These are phyloP conservation scores for Fusarium subtropicale DNA, from an alignment of 2,329 filamentous ascomycete genomes.

Conservation along the genomic window DNA sequence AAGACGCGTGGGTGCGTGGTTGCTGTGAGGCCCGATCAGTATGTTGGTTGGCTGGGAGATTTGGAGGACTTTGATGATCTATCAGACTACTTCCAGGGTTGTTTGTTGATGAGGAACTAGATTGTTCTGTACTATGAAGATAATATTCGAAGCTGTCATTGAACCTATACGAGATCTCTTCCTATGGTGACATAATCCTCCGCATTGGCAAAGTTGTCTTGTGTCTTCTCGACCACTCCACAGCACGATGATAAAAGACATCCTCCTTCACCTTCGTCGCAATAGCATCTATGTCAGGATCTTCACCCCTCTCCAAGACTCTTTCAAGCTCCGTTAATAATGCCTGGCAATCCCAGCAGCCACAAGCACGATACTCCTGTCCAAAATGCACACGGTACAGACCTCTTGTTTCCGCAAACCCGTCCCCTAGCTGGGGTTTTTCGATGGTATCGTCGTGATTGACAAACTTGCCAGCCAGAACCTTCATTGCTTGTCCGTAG, in stretches of 20 bases:
- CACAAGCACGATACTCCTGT: slow-evolving; percentile 51
- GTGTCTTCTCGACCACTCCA: slow-evolving; percentile 28
- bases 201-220: background rate
- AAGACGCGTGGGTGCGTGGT: slow-evolving; percentile 65
- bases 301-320: background rate
- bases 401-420: slow-evolving; percentile 46
- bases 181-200: background rate
- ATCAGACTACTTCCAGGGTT: background rate
- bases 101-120: background rate
- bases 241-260: slow-evolving; percentile 32
- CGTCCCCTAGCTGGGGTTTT: slow-evolving; percentile 42
- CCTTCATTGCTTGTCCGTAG: slow-evolving; percentile 45
- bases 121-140: background rate
- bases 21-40: slow-evolving; percentile 74
- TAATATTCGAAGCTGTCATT: background rate
- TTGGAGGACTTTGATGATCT: slow-evolving; percentile 16
- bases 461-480: slow-evolving; percentile 45
- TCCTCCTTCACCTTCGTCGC: slow-evolving; percentile 10
- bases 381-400: slow-evolving; percentile 51
- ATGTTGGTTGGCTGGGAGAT: slow-evolving; percentile 57
- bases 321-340: slow-evolving; percentile 44
- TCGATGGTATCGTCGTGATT: slow-evolving; percentile 56
- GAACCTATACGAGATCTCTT: background rate
- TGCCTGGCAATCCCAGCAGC: slow-evolving; percentile 55
- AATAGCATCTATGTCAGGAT: slow-evolving; percentile 19